These are phyloP conservation scores for Colletotrichum melonis DNA, from an alignment of 2,329 filamentous ascomycete genomes.

Conservation along the genomic window DNA sequence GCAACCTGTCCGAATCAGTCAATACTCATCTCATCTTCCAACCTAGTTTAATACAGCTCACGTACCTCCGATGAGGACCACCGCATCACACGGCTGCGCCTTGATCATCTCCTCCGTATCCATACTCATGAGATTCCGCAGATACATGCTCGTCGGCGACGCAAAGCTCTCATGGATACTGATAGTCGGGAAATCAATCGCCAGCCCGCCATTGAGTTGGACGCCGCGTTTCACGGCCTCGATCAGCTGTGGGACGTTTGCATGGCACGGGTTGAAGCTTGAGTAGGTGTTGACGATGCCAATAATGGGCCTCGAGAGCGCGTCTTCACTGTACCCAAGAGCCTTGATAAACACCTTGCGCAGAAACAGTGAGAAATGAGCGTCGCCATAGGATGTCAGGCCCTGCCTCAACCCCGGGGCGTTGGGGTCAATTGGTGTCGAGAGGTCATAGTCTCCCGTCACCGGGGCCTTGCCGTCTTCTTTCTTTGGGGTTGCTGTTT, in stretches of 20 bases:
- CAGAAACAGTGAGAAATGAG: slow-evolving; percentile 80
- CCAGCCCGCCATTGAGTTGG: slow-evolving; percentile 73
- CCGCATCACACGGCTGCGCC: slow-evolving; percentile 77
- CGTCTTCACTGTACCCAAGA: slow-evolving; percentile 78
- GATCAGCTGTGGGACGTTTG: slow-evolving; percentile 77
- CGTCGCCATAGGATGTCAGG: slow-evolving; percentile 76
- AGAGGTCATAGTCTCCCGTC: slow-evolving; percentile 71
- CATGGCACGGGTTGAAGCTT: slow-evolving; percentile 80
- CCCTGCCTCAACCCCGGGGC: slow-evolving; percentile 69
- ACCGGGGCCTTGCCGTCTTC: slow-evolving; percentile 12
- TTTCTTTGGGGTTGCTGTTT: neutral
- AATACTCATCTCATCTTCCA: neutral
- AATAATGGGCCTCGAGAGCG: slow-evolving; percentile 76
- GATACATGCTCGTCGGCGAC: slow-evolving; percentile 78
- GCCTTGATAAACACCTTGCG: slow-evolving; percentile 84
- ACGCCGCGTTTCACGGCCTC: slow-evolving; percentile 77
- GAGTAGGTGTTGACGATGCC: slow-evolving; percentile 81
- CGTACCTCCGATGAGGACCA: slow-evolving; percentile 74
- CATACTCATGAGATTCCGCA: slow-evolving; percentile 82
- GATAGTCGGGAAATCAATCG: slow-evolving; percentile 80
- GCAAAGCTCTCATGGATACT: slow-evolving; percentile 78
- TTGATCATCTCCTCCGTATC: slow-evolving; percentile 83
- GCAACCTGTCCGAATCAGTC: slow-evolving; percentile 60
- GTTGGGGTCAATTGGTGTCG: slow-evolving; percentile 59
- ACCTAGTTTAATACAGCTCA: neutral